These are phyloP conservation scores for Talaromyces trachyspermus DNA, from an alignment of 495 filamentous ascomycete genomes.

Conservation along the genomic window DNA sequence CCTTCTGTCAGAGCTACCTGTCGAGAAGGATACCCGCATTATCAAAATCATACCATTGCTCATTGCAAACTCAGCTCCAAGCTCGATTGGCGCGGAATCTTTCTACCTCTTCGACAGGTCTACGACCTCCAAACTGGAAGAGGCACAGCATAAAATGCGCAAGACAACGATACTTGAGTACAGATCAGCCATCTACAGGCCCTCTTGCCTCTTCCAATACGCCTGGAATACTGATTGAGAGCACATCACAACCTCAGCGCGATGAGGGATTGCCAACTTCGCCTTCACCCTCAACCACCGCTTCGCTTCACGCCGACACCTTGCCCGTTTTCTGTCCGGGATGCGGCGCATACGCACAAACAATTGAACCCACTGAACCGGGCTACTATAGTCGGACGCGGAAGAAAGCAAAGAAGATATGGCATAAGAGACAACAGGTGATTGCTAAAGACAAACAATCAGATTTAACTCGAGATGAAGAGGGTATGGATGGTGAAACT, in stretches of 20 bases:
- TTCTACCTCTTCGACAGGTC: neutral
- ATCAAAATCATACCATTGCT: neutral
- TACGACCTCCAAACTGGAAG: neutral
- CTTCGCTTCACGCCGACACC: conserved; percentile 9
- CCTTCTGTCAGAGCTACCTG: neutral
- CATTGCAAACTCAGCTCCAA: neutral
- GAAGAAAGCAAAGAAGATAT: conserved; percentile 35
- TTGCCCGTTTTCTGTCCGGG: conserved; percentile 60
- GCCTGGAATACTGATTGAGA: neutral
- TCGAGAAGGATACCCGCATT: conserved; percentile 1
- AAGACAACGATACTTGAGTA: neutral
- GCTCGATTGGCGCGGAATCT: neutral
- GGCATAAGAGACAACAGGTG: conserved; percentile 33
- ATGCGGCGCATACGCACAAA: conserved; percentile 83
- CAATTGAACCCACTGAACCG: conserved; percentile 54
- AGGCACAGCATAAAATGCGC: neutral
- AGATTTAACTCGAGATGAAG: conserved; percentile 13
- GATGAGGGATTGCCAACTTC: neutral
- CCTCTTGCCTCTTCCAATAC: neutral
- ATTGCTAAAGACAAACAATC: conserved; percentile 21
- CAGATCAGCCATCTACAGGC: neutral
- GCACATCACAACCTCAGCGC: neutral
- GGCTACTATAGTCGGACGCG: conserved; percentile 65
- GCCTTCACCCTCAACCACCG: conserved; percentile 2
- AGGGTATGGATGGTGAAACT: conserved; percentile 12